Base-by-base conservation (phyloP, 2,329 filamentous ascomycete species). In the Pseudomassariella vexata region DNA sequence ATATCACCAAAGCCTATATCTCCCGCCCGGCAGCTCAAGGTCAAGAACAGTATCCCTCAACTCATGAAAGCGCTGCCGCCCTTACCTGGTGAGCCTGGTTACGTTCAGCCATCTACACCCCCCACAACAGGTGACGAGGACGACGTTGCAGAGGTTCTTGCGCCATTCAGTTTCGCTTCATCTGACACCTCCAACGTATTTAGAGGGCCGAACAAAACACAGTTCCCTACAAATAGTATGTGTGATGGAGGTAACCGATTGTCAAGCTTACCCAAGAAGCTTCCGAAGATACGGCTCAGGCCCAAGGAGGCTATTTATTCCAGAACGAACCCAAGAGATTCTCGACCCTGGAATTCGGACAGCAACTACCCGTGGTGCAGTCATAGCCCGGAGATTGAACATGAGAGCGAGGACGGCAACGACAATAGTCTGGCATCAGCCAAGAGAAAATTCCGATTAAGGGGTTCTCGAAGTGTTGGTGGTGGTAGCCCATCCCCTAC, bases 1-100 rank as follows among this genome's bases (percentile, higher is more conserved):
- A 40, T 69, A 20, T 62, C 63, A 4, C 68, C 68, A n/a, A 59
- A 65, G 27, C 67, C 67, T 10, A 63, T 70, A 4, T 73, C 66
- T 11, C 63, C 66, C 20, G 55, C 53, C 20, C 56, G 58, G 18
- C 56, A 64, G 39, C 53, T 70, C 12, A 64, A 57, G 31, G 53
- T 66, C 23, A 68, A 66, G 36, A 68, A 65, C 39, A 71, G 65
- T 39, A 66, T 69, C 31, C 65, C 69, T 6, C 61, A 62, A 24
- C 50, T 73, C 10, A 73, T 73, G 67, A 73, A 74, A 45, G 61
- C 64, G 15, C 42, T 73, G 24, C 70, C 70, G 10, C 55, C 63
- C 10, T 41, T 72, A 6, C 68, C 68, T 4, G 48, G 48, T 5
- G 51, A 45, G 33, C 28, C 38, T 16, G 40, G 42, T 14, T 52